phyloP scores from a whole-genome alignment of 164 flowering plant species.

The Magnolia changhungtana region DNA sequence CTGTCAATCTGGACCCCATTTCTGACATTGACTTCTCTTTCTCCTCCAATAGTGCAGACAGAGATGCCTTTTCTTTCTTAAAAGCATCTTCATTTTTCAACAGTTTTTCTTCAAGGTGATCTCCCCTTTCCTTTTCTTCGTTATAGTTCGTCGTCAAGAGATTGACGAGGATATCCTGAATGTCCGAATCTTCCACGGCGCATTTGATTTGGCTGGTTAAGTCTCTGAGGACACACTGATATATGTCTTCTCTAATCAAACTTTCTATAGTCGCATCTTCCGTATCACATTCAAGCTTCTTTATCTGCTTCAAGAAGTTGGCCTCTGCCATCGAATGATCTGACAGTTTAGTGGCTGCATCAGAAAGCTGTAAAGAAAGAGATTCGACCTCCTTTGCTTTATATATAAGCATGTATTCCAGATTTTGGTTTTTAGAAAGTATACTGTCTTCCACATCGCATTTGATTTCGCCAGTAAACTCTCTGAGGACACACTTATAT shows the following conservation, averaged over 20 bases:
- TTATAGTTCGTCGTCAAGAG: slow-evolving; percentile 19
- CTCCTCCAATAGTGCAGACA: slow-evolving; percentile 36
- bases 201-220: slow-evolving; percentile 17
- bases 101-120: slow-evolving; percentile 34
- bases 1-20: slow-evolving; percentile 22
- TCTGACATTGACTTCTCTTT: slow-evolving; percentile 46
- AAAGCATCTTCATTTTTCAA: slow-evolving; percentile 33
- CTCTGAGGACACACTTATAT: slow-evolving; percentile 42
- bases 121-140: slow-evolving; percentile 25
- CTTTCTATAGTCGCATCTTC: slow-evolving; percentile 42
- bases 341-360: slow-evolving; percentile 38
- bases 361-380: slow-evolving; percentile 46
- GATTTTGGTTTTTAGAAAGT: slow-evolving; percentile 47
- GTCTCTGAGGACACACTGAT: slow-evolving; percentile 44
- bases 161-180: no score
- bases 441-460: slow-evolving; percentile 17
- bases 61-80: slow-evolving; percentile 28
- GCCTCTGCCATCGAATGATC: slow-evolving; percentile 39
- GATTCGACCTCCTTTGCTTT: slow-evolving; percentile 42
- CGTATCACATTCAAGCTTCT: slow-evolving; percentile 33
- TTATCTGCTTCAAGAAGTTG: slow-evolving; percentile 31
- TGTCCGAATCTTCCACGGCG: background rate
- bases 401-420: slow-evolving; percentile 40
- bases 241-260: slow-evolving; percentile 45
- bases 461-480: slow-evolving; percentile 15